Percentiles rank a stretch among this genome's conserved stretches.
Conservation (phyloP, 257 asterid genomes). For the Fraxinus quadrangulata region DNA sequence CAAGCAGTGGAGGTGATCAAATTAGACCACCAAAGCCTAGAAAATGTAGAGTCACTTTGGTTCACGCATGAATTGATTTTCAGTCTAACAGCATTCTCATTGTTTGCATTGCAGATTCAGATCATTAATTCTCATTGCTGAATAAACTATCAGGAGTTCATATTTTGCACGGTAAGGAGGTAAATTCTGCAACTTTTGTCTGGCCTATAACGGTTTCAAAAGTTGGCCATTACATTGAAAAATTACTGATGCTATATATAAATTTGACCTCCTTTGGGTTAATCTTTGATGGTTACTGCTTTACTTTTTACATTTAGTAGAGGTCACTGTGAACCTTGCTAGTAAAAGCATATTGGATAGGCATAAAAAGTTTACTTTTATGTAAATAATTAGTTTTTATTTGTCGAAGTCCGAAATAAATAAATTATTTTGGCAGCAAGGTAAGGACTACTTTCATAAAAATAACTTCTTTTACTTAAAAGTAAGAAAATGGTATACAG, state of each 20-base stretch:
- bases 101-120: conserved; percentile 27
- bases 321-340: neutral
- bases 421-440: too few species aligned
- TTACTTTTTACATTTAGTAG: too few species aligned
- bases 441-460: too few species aligned
- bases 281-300: neutral
- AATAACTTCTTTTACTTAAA: too few species aligned
- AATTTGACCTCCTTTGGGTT: neutral
- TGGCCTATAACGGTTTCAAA: neutral
- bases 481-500: too few species aligned
- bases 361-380: neutral
- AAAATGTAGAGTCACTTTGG: conserved; percentile 38
- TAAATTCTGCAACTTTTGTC: conserved; percentile 14
- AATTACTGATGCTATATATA: too few species aligned
- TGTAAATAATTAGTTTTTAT: too few species aligned
- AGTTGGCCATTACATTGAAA: neutral
- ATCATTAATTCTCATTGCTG: conserved; percentile 20
- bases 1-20: conserved; percentile 32
- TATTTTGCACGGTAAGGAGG: conserved; percentile 23
- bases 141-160: neutral
- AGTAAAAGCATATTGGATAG: neutral
- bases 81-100: conserved; percentile 20
- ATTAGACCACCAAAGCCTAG: conserved; percentile 53
- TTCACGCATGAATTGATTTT: conserved; percentile 9
- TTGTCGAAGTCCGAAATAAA: too few species aligned